Evolutionary conservation across 1,284 basidiomycete species (phyloP), one percentile per base, ranked within the genome.

Genomic region (Leccinum huronense): DNA sequence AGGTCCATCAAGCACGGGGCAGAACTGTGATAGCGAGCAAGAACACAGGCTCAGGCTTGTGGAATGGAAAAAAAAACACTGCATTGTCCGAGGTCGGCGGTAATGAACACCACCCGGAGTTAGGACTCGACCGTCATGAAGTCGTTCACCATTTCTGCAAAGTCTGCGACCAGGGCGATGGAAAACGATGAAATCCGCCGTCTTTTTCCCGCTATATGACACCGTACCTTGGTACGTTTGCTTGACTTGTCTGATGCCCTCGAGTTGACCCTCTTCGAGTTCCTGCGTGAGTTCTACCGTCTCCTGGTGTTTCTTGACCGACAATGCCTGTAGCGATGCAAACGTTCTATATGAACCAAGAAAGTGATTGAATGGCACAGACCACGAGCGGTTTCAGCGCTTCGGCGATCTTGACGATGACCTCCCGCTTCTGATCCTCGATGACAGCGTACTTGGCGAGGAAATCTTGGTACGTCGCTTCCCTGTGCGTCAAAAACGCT

Each of bases 381-480:
- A 77, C 73, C 60, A 77, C 66, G 11, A 75, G 74, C 16, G 60
- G 62, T 45, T 67, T 66, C 58, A 76, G 67, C 11, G 65, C 58
- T 9, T 76, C 71, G 34, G 57, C 11, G 2, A 77, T 75, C 54
- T 74, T 72, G 59, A 68, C 68, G 10, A 72, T 31, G 3, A 76
- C 70, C 5, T 68, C 72, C 8, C 75, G 76, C 31, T 68, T 66
- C 67, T 67, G 71, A 56, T 77, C 73, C 51, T 75, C 73, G 27
- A 71, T 57, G 8, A 53, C 63, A 7, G 68, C 65, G 6, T 76
- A 72, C 57, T 69, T 61, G 16, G n/a, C 27, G 2, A 77, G 61
- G 34, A 76, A 77, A 0, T 68, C 70, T 19, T 76, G 71, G 34
- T 75, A 75, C 9, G 57, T 61, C 34, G 56, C 56, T 7, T 73